These are phyloP conservation scores for Macroventuria anomochaeta DNA, from an alignment of 2,329 filamentous ascomycete species.

Conservation along the genomic window DNA sequence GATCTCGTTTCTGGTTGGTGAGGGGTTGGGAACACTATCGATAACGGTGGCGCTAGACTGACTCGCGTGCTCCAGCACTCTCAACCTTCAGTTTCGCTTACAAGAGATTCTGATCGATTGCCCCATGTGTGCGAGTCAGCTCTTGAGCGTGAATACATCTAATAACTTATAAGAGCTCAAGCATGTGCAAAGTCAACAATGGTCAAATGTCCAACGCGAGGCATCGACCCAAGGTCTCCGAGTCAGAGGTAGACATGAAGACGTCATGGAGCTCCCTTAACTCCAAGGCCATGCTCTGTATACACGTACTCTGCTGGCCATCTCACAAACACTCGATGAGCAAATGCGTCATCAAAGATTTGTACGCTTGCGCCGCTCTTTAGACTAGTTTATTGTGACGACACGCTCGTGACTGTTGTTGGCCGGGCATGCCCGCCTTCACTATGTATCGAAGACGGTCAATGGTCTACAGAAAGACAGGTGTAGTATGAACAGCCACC, in stretches of 20 bases:
- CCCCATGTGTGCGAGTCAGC: too few species aligned
- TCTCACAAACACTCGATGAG: not conserved
- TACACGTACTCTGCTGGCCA: too few species aligned
- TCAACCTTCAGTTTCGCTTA: not conserved
- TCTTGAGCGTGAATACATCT: too few species aligned
- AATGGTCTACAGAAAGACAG: not conserved
- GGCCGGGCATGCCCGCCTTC: not conserved
- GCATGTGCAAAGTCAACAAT: too few species aligned
- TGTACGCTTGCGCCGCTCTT: not conserved
- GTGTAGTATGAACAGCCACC: not conserved
- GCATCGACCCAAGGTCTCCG: not conserved
- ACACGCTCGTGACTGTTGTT: not conserved
- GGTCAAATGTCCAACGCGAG: too few species aligned
- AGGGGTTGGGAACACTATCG: constrained; percentile 3
- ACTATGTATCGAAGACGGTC: not conserved
- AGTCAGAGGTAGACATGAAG: too few species aligned
- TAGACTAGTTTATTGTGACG: not conserved
- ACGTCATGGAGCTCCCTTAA: too few species aligned
- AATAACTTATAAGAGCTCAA: too few species aligned
- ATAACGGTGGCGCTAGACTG: constrained; percentile 2
- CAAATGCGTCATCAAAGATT: not conserved
- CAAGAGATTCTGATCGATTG: too few species aligned
- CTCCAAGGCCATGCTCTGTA: too few species aligned
- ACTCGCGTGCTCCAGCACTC: not conserved
- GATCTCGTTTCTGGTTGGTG: constrained; percentile 6